phyloP scores from a whole-genome alignment of 2,329 filamentous ascomycete genomes.

The Penicillium expansum region DNA sequence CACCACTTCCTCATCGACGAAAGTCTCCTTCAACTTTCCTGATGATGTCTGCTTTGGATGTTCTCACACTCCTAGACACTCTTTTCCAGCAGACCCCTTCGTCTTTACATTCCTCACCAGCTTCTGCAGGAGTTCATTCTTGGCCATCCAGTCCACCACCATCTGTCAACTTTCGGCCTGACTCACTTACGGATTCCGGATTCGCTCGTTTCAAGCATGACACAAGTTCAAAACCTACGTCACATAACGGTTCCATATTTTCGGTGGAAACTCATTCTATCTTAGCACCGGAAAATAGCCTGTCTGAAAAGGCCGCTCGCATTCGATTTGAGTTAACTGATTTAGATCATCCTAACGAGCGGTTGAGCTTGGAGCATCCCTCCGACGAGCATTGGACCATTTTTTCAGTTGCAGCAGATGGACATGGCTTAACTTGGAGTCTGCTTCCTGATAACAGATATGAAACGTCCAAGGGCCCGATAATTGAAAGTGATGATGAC shows the following conservation, averaged over 20 bases:
- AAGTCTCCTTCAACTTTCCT: conserved; percentile 59
- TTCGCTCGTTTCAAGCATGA: conserved; percentile 35
- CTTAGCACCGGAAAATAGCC: conserved; percentile 23
- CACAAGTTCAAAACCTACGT: conserved; percentile 23
- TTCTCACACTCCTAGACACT: conserved; percentile 75
- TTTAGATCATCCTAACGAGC: conserved; percentile 36
- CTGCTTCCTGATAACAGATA: conserved; percentile 46
- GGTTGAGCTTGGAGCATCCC: conserved; percentile 67
- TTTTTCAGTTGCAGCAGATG: conserved; percentile 72
- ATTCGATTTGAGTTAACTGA: conserved; percentile 44
- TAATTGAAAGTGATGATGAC: conserved; percentile 54
- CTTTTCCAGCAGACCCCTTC: conserved; percentile 62
- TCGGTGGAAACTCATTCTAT: conserved; percentile 32
- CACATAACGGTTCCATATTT: conserved; percentile 29
- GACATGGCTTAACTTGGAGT: conserved; percentile 69
- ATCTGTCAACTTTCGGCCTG: conserved; percentile 19
- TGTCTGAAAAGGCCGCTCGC: conserved; percentile 37
- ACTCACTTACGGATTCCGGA: conserved; percentile 30
- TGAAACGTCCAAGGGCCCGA: conserved; percentile 60
- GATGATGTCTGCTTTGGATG: conserved; percentile 74
- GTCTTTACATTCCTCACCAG: conserved; percentile 28
- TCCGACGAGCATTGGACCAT: conserved; percentile 82
- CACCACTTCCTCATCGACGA: conserved; percentile 52
- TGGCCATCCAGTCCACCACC: conserved; percentile 21
- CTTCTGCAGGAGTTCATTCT: conserved; percentile 25